Conservation (phyloP, 352 stramenopile genomes). For the Achlya hypogyna region DNA sequence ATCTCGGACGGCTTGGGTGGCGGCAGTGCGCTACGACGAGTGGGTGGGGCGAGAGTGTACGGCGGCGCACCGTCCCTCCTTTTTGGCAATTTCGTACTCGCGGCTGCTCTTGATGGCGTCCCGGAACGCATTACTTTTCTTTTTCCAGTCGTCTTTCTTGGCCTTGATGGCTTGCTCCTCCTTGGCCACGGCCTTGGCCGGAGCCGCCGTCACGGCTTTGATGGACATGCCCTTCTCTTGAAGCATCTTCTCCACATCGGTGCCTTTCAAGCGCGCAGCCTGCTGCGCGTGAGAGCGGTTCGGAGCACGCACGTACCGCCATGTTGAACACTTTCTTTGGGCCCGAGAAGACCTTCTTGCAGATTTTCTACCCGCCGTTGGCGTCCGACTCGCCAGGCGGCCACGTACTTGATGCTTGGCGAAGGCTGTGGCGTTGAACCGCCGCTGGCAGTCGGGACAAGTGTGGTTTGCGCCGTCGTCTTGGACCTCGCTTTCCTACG, state of each 20-base stretch:
- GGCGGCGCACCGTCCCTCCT: conserved; percentile 29
- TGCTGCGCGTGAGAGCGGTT: neutral
- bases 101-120: conserved; percentile 82
- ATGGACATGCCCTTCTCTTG: conserved; percentile 30
- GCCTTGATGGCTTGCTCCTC: conserved; percentile 46
- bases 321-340: conserved; percentile 86
- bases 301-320: conserved; percentile 34
- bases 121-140: conserved; percentile 78
- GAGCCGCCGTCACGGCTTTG: conserved; percentile 16
- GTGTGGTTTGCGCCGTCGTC: conserved; percentile 18
- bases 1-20: conserved; percentile 49
- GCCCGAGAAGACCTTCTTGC: conserved; percentile 76
- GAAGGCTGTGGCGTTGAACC: conserved; percentile 68
- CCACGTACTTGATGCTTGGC: conserved; percentile 48
- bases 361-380: conserved; percentile 41
- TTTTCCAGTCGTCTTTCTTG: conserved; percentile 73
- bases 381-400: neutral
- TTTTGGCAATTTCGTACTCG: conserved; percentile 50
- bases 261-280: conserved; percentile 42
- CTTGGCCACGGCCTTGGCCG: conserved; percentile 15
- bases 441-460: conserved; percentile 71
- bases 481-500: conserved; percentile 19
- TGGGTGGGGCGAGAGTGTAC: neutral
- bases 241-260: conserved; percentile 57
- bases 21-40: conserved; percentile 31